Conservation (phyloP, 768 basidiomycete species). For the Coprinopsis sp. region DNA sequence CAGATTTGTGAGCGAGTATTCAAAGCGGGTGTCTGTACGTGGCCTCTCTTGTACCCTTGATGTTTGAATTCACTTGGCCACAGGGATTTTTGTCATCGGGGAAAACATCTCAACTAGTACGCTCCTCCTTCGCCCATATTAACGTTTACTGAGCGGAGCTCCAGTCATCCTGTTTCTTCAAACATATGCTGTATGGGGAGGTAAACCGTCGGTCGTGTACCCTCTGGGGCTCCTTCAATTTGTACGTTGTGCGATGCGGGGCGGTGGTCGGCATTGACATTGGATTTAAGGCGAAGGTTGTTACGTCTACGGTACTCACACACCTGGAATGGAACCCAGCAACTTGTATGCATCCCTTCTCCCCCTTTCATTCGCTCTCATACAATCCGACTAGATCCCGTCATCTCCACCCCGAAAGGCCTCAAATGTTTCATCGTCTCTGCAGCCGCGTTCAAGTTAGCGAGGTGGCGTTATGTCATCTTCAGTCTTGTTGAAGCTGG, state of each 20-base stretch:
- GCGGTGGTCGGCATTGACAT: not conserved
- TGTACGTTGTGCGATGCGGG: too few species aligned
- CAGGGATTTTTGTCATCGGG: not conserved
- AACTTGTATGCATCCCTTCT: not conserved
- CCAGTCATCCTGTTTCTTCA: not conserved
- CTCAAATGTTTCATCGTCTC: not conserved
- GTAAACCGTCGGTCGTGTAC: not conserved
- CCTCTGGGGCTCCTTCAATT: not conserved
- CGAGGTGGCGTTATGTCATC: not conserved
- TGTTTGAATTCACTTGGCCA: too few species aligned
- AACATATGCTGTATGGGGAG: constrained; percentile 1
- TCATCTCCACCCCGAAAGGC: too few species aligned
- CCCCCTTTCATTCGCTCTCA: not conserved
- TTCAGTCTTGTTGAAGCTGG: not conserved
- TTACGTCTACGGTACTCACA: not conserved
- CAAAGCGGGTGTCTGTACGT: too few species aligned
- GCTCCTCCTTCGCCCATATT: not conserved
- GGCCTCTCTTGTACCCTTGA: too few species aligned
- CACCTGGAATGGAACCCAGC: not conserved
- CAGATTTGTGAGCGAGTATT: too few species aligned
- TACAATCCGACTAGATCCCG: not conserved
- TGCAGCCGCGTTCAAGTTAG: not conserved
- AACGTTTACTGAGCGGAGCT: not conserved
- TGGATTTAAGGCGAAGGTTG: not conserved
- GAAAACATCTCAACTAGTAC: not conserved